A percentile compares a stretch with the other conserved stretches of the same genome.
These are phyloP conservation scores for Amylocystis lapponica DNA, from an alignment of 768 basidiomycete genomes.

Conservation along the genomic window DNA sequence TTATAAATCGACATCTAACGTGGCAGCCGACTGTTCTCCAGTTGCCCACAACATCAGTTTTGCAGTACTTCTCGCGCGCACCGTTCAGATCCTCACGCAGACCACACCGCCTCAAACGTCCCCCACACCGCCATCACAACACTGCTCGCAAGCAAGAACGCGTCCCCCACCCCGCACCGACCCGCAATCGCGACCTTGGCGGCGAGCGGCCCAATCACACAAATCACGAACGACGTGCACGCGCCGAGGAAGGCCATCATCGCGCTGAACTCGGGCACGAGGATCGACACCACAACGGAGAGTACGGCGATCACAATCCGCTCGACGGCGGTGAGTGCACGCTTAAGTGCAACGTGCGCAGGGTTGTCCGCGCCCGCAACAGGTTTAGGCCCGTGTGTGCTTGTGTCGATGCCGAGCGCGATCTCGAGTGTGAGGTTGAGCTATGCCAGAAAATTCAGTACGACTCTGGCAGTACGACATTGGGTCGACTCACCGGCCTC, in stretches of 20 bases:
- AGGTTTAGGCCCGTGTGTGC: slow-evolving; percentile 16
- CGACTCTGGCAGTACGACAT: background rate
- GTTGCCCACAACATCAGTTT: too few relatives aligned
- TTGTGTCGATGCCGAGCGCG: slow-evolving; percentile 60
- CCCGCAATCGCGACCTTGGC: slow-evolving; percentile 60
- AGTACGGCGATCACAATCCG: slow-evolving; percentile 52
- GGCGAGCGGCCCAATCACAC: slow-evolving; percentile 58
- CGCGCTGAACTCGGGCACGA: slow-evolving; percentile 73
- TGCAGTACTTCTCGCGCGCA: too few relatives aligned
- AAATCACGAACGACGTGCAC: slow-evolving; percentile 66
- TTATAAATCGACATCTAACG: too few relatives aligned
- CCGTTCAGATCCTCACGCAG: too few relatives aligned
- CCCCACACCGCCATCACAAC: slow-evolving; percentile 74
- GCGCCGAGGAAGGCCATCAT: slow-evolving; percentile 90
- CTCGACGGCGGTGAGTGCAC: slow-evolving; percentile 42
- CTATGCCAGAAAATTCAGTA: slow-evolving; percentile 28
- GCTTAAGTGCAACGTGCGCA: slow-evolving; percentile 31
- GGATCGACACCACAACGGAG: slow-evolving; percentile 65
- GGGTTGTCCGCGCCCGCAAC: too few relatives aligned
- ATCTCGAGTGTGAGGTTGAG: slow-evolving; percentile 81
- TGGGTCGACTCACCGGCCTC: slow-evolving; percentile 53
- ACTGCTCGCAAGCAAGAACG: slow-evolving; percentile 43
- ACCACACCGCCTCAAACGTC: slow-evolving; percentile 55
- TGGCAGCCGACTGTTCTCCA: too few relatives aligned
- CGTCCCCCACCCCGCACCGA: slow-evolving; percentile 47